Evolutionary conservation across 78 protist species (phyloP).

Genomic region (Dictyostelium capitatum): DNA sequence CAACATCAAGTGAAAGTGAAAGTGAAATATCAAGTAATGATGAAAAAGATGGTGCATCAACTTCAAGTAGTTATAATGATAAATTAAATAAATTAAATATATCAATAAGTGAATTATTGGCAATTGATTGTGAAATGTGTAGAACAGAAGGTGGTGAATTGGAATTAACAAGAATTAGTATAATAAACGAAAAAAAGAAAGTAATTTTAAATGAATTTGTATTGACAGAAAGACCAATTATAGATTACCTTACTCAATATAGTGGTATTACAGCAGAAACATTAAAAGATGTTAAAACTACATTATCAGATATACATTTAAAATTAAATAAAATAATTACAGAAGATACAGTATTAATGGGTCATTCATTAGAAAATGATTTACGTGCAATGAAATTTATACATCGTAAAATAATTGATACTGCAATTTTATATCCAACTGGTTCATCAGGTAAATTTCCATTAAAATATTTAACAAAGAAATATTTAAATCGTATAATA

Average conservation of each 20-base stretch:
- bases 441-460: constrained; percentile 48
- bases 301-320: constrained; percentile 77
- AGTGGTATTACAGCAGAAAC: constrained; percentile 89
- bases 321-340: constrained; percentile 25
- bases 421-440: constrained; percentile 85
- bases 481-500: constrained; percentile 41
- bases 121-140: constrained; percentile 94
- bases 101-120: constrained; percentile 40
- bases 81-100: neutral
- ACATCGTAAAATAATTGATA: constrained; percentile 89
- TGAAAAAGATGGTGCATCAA: neutral
- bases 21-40: neutral
- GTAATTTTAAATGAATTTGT: constrained; percentile 83
- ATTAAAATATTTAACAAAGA: constrained; percentile 58
- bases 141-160: constrained; percentile 73
- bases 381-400: constrained; percentile 81
- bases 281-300: constrained; percentile 67
- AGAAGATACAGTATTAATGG: constrained; percentile 85
- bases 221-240: constrained; percentile 76
- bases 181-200: constrained; percentile 81
- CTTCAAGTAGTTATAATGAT: neutral
- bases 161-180: constrained; percentile 90
- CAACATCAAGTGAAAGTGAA: neutral
- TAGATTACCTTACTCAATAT: constrained; percentile 89
- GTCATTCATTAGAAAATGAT: constrained; percentile 95